These are phyloP conservation scores for Misopates orontium DNA, from an alignment of 257 asterid species.

Conservation along the genomic window DNA sequence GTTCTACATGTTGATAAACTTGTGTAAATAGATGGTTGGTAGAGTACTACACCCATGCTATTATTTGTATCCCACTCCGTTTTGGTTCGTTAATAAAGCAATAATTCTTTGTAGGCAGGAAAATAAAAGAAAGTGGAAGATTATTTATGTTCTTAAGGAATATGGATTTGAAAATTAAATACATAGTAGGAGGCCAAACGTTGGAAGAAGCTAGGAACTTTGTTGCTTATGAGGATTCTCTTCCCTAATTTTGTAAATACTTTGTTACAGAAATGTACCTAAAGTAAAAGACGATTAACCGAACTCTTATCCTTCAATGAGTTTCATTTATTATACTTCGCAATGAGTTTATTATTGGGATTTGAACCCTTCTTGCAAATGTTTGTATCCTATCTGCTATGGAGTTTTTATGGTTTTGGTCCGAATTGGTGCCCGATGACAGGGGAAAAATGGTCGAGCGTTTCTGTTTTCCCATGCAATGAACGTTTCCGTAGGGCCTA, in stretches of 20 bases:
- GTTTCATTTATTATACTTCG: background rate
- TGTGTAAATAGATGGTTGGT: no score
- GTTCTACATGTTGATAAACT: no score
- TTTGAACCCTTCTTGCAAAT: background rate
- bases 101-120: no score
- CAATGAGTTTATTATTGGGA: background rate
- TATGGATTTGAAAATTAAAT: background rate
- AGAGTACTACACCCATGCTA: no score
- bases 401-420: constrained; percentile 12
- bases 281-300: background rate
- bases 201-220: background rate
- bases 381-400: background rate
- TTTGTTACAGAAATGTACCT: background rate
- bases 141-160: background rate
- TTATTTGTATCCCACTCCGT: no score
- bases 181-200: background rate
- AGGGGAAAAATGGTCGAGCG: constrained; percentile 63
- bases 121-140: no score
- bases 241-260: background rate
- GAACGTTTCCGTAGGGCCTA: constrained; percentile 52
- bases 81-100: no score
- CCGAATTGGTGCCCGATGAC: constrained; percentile 22
- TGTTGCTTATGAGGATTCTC: background rate
- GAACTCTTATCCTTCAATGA: background rate
- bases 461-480: constrained; percentile 63